phyloP scores from a whole-genome alignment of 805 yeast genomes.

The Candida rishiriensis region DNA sequence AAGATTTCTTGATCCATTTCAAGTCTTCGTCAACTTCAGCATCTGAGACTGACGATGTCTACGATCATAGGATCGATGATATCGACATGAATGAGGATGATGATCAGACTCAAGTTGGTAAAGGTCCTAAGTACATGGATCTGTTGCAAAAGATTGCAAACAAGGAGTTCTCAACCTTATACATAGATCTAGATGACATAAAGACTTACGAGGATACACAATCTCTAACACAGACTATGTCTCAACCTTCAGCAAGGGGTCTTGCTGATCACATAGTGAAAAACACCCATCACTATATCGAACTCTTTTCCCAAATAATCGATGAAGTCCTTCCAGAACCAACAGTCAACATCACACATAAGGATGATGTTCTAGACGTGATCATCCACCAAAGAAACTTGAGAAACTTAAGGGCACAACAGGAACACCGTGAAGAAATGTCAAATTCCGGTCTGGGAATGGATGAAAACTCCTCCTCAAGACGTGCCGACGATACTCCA shows the following conservation, averaged over 20 bases:
- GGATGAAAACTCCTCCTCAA: constrained; percentile 10
- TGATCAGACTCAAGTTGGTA: constrained; percentile 24
- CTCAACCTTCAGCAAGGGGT: constrained; percentile 14
- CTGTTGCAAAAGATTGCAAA: constrained; percentile 78
- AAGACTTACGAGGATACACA: constrained; percentile 57
- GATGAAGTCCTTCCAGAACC: constrained; percentile 87
- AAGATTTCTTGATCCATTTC: constrained; percentile 66
- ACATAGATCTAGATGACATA: constrained; percentile 81
- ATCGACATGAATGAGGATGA: constrained; percentile 5
- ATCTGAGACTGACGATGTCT: constrained; percentile 28
- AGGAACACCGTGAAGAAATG: constrained; percentile 62
- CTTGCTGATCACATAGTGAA: constrained; percentile 58
- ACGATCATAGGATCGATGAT: constrained; percentile 32
- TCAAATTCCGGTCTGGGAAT: constrained; percentile 36
- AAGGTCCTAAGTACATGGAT: constrained; percentile 70
- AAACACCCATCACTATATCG: constrained; percentile 77
- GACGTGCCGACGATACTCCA: constrained; percentile 19
- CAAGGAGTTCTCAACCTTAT: constrained; percentile 65
- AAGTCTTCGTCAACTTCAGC: constrained; percentile 35
- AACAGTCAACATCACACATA: constrained; percentile 70
- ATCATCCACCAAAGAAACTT: constrained; percentile 85
- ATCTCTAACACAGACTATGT: constrained; percentile 11
- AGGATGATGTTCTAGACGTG: constrained; percentile 90
- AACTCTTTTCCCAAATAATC: constrained; percentile 66
- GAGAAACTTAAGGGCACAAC: constrained; percentile 69